Conservation (phyloP, 2,329 filamentous ascomycete species). For the Colletotrichum noveboracense region DNA sequence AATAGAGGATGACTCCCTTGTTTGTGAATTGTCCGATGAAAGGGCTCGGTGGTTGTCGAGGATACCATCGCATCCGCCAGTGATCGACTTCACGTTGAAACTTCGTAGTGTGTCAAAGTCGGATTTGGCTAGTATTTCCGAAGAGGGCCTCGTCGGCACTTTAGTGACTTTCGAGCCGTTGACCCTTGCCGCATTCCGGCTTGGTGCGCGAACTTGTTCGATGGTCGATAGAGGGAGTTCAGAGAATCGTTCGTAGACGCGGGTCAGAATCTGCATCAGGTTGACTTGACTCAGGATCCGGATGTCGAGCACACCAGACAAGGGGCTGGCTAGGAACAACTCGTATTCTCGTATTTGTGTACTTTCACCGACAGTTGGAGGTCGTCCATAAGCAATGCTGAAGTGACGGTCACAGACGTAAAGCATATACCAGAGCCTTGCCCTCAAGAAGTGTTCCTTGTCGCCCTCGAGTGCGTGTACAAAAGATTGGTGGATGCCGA, state of each 20-base stretch:
- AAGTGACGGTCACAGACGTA: constrained; percentile 38
- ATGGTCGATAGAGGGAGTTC: background rate
- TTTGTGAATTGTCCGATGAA: constrained; percentile 38
- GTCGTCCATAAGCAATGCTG: constrained; percentile 35
- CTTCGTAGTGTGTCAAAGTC: constrained; percentile 41
- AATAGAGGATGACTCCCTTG: constrained; percentile 40
- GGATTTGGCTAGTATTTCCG: constrained; percentile 32
- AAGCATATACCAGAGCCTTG: constrained; percentile 61
- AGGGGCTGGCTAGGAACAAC: constrained; percentile 27
- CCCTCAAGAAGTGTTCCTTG: constrained; percentile 54
- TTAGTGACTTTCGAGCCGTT: no score
- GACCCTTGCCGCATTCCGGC: no score
- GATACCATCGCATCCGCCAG: constrained; percentile 35
- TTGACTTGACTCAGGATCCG: constrained; percentile 26
- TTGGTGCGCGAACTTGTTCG: no score
- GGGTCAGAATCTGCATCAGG: constrained; percentile 25
- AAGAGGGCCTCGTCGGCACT: background rate
- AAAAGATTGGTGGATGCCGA: constrained; percentile 60
- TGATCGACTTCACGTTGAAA: constrained; percentile 47
- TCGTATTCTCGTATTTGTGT: constrained; percentile 27
- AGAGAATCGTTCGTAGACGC: constrained; percentile 24
- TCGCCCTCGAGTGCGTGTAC: constrained; percentile 51
- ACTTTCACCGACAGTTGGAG: constrained; percentile 29
- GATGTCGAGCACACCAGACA: constrained; percentile 22
- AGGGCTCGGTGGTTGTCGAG: constrained; percentile 25